Evolutionary conservation across 164 flowering plant species (phyloP).

Genomic region (Macadamia tetraphylla): DNA sequence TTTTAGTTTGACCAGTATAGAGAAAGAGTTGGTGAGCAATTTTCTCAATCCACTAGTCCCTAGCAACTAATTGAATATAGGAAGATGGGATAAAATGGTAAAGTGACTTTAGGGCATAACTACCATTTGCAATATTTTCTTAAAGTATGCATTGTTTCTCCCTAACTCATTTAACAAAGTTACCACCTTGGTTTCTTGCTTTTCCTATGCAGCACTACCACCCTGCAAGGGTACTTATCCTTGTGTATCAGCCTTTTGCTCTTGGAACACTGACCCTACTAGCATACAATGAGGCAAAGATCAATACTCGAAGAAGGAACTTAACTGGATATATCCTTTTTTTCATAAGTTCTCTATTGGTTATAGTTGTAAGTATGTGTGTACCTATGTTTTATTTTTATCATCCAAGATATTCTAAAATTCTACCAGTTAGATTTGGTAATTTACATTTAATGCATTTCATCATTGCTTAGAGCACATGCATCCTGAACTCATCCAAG

Average conservation of each 20-base stretch:
- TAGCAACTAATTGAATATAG: too few species aligned
- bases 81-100: too few species aligned
- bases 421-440: not conserved
- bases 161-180: too few species aligned
- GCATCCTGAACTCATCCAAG: not conserved
- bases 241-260: not conserved
- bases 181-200: too few species aligned
- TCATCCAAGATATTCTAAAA: not conserved
- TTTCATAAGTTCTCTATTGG: not conserved
- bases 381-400: not conserved
- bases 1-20: too few species aligned
- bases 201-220: not conserved
- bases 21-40: too few species aligned
- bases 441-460: not conserved
- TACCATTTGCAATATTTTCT: too few species aligned
- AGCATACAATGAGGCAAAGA: not conserved
- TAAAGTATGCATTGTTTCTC: too few species aligned
- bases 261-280: not conserved
- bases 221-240: not conserved
- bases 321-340: not conserved
- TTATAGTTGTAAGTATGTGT: not conserved
- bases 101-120: too few species aligned
- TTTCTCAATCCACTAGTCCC: too few species aligned
- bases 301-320: not conserved
- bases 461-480: not conserved